Evolutionary conservation across 306 rosid species (phyloP), one percentile per base, ranked within the genome.

Genomic region (Ormosia semicastrata): DNA sequence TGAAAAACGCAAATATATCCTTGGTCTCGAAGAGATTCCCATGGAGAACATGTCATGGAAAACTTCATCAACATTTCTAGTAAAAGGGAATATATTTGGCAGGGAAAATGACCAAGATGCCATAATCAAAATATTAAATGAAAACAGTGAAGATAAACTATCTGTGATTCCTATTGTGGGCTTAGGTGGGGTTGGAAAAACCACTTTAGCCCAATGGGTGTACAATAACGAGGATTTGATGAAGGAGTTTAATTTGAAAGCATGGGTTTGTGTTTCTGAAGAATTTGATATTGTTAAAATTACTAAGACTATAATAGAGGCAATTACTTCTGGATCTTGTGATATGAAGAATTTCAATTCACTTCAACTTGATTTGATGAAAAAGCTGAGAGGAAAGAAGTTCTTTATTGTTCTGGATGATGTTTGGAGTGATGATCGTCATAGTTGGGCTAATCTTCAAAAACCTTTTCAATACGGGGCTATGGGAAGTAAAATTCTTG

Each of bases 321-420:
- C 56, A 40, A 2, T 74, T 49, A 41, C 68, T 6, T 40, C 32
- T 10, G 0, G 50, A 15, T 2, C 5, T 29, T 57, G 43, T 29
- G 57, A 37, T 24, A 12, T 18, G 14, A 17, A 41, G n/a, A 57
- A 40, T 6, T 29, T 74, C 4, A 14, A 57, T 74, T 7, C 58
- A 11, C 79, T 74, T 58, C 79, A 74, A 8, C 30, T 58, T 18
- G 69, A 74, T 40, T 34, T 74, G 9, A 74, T 11, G 68, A 63
- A 66, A 50, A 54, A 18, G 37, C 53, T 84, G 2, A 0, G 7
- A 0, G 81, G 75, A 8, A 79, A 79, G 3, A 73, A 37, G 40
- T 84, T 66, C n/a, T 8, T 84, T 2, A 5, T 79, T 8, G 43
- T 79, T 39, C 10, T 84, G 0, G 87, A 84, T 3, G 81, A 84